Base-by-base conservation (phyloP, 2,329 filamentous ascomycete species). In the Fusarium fracticaudum region DNA sequence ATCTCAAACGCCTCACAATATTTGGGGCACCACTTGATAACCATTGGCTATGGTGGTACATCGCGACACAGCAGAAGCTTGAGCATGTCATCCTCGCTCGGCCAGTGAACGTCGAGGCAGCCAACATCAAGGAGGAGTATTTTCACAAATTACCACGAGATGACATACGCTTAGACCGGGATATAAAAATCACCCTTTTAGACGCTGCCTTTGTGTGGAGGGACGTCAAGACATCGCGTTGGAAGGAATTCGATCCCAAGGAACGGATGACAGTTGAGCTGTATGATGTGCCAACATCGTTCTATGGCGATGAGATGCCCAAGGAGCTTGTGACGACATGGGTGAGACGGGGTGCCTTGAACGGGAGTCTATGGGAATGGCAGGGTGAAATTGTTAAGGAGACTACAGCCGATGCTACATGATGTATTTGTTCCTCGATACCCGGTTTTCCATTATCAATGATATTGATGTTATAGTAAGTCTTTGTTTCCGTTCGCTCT, bases 21-120 rank as follows among this genome's bases (percentile, higher is more conserved):
- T 87, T 86, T 69, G 82, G 83, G 29, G 83, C 79, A 18, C 81
- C 81, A 15, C 35, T 81, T 8, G 80, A 83, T 67, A 81, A 80
- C 15, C 80, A 83, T 62, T 80, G 77, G 78, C 78, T 85, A 38
- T 85, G 83, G 83, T 79, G 77, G 72, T 79, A 80, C 53, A 77
- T 86, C 57, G 83, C 82, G 22, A 78, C 78, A 38, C 78, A 85
- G 65, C 67, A 79, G 12, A 70, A 77, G 38, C 76, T 88, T 45
- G 80, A 84, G 35, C 83, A 82, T 18, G 77, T 88, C 8, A 82
- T 87, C 15, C 77, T 88, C 29, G 84, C 84, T 37, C 79, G 81
- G 43, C 77, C 84, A 24, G 78, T 81, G 53, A 75, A 77, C 9
- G 63, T 86, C 24, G 75, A 76, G 15, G 60, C 53, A 43, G 74